Base-by-base conservation (phyloP, 805 yeast genomes). In the Wickerhamiella shivajii region DNA sequence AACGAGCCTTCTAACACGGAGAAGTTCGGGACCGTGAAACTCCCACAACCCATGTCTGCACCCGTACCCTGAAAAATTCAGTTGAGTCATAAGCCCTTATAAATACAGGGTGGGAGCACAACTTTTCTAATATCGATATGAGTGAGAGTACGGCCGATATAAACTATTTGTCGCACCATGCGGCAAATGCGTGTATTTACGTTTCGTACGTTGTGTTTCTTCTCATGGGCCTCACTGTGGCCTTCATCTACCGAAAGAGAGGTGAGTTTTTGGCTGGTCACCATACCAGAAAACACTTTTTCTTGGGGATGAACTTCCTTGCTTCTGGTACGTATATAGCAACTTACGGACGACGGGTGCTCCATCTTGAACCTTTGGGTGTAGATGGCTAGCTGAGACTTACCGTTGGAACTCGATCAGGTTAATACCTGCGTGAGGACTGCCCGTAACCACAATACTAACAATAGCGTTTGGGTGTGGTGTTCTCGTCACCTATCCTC, bases 381-480 rank as follows among this genome's bases (percentile, higher is more conserved):
- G 13, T 9, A 5, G 12, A 6, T 10, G 9, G 10, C 29, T 37
- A 61, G 76, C 79, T 75, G 79, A 74, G 79, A 74, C 42, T 69
- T 55, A 74, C 83, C 80, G 80, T 58, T 44, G 62, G n/a, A 63
- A 75, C 81, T 74, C 81, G 81, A 74, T 57, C 81, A 74, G 74
- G 81, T 55, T 71, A 67, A 64, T 61, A 57, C 83, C 74, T 74
- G 83, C 81, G 81, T 73, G 81, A 74, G 83, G 74, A 74, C 50
- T 42, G 46, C 47, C 53, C n/a, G n/a, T n/a, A n/a, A n/a, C 50
- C 38, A 24, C 18, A 14, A n/a, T 6, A 27, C 31, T 40, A 37
- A 38, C 33, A 18, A 28, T 15, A 33, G 24, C 27, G 33, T 26
- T 81, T 75, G 95, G 95, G 33, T 77, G 81, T 57, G 95, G 95